Percentiles rank a stretch among this genome's conserved stretches.
Evolutionary conservation across 495 filamentous ascomycete genomes (phyloP).

Genomic region (Rostrohypoxylon terebratum): DNA sequence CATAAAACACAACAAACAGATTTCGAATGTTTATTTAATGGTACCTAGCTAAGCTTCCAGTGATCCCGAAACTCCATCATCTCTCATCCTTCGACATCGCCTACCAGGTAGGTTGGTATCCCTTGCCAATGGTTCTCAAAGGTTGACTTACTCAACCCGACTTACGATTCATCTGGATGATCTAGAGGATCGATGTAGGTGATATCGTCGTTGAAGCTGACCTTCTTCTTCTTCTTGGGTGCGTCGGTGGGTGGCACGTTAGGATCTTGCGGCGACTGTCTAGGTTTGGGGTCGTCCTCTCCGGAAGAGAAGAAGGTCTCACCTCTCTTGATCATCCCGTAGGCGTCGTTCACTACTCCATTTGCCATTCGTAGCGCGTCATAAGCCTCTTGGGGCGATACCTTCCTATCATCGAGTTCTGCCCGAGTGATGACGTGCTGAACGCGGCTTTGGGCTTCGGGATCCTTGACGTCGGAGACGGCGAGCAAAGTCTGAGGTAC

Average conservation of each 20-base stretch:
- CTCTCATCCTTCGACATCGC: too few relatives aligned
- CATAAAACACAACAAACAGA: too few relatives aligned
- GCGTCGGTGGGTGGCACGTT: neutral
- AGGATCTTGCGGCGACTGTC: neutral
- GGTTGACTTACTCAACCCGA: too few relatives aligned
- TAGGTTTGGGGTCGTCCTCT: neutral
- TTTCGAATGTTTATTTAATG: too few relatives aligned
- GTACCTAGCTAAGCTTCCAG: too few relatives aligned
- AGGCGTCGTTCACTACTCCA: constrained; percentile 4
- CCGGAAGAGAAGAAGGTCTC: neutral
- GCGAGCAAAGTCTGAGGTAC: neutral
- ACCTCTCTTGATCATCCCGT: constrained; percentile 1
- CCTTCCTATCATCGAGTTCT: neutral
- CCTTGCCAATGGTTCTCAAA: too few relatives aligned
- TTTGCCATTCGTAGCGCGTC: constrained; percentile 6
- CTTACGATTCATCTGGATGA: too few relatives aligned
- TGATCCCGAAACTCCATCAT: too few relatives aligned
- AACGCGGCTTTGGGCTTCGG: constrained; percentile 9
- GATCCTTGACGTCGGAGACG: neutral
- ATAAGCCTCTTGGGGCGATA: constrained; percentile 14
- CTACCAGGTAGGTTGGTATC: too few relatives aligned
- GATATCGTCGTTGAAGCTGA: neutral
- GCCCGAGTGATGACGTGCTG: constrained; percentile 7
- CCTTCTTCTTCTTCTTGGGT: neutral
- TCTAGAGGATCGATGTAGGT: neutral